Evolutionary conservation across 2,329 filamentous ascomycete species (phyloP).

Genomic region (Aspergillus sp.): DNA sequence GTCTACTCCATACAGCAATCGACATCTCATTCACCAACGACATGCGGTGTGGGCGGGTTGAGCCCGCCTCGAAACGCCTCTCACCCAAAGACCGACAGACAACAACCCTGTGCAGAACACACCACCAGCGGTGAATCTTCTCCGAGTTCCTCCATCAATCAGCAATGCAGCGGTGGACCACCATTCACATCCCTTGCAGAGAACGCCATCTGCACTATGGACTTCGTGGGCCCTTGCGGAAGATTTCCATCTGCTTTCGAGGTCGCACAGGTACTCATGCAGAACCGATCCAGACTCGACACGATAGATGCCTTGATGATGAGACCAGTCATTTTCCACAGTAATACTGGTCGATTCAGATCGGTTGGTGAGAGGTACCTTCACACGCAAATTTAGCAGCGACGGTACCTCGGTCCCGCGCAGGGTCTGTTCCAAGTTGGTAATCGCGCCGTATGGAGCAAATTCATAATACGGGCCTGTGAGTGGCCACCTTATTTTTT

Average conservation of each 20-base stretch:
- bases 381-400: no score
- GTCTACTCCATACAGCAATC: no score
- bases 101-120: no score
- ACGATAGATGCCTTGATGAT: no score
- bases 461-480: background rate
- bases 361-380: no score
- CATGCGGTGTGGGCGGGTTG: no score
- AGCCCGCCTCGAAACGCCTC: no score
- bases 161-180: background rate
- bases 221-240: background rate
- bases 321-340: no score
- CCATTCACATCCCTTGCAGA: background rate
- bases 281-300: background rate
- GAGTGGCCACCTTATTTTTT: slow-evolving; percentile 4
- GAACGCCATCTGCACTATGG: background rate
- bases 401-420: background rate
- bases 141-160: background rate
- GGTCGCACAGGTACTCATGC: background rate
- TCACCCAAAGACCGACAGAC: no score
- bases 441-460: background rate
- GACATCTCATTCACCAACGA: no score
- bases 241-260: background rate
- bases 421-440: background rate
- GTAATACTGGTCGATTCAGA: no score
- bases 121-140: background rate